Evolutionary conservation across 257 asterid genomes (phyloP).

Genomic region (Fraxinus pennsylvanica): DNA sequence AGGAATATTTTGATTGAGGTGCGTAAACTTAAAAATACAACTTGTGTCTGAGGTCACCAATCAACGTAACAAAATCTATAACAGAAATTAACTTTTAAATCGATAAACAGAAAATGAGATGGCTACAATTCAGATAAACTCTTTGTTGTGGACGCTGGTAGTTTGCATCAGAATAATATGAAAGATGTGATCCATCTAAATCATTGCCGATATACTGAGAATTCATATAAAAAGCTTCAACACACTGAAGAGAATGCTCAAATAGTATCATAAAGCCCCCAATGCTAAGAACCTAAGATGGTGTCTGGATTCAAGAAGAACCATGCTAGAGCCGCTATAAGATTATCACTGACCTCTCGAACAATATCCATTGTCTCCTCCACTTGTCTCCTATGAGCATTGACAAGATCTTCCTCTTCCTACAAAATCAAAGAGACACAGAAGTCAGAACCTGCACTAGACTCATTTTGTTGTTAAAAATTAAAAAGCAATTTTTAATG

Average conservation of each 20-base stretch:
- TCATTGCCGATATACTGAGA: background rate
- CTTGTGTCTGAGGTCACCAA: background rate
- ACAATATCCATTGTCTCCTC: constrained; percentile 91
- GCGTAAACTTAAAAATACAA: background rate
- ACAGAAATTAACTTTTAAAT: background rate
- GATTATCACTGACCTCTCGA: constrained; percentile 65
- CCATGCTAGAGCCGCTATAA: background rate
- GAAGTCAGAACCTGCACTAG: constrained; percentile 2
- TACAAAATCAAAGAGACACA: constrained; percentile 31
- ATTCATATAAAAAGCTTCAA: background rate
- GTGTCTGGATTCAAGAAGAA: background rate
- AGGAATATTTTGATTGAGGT: background rate
- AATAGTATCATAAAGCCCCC: background rate
- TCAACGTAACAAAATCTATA: background rate
- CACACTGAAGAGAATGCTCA: background rate
- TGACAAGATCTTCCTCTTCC: constrained; percentile 95
- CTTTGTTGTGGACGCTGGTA: background rate
- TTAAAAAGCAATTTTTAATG: constrained; percentile 1
- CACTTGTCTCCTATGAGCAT: constrained; percentile 84
- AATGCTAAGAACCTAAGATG: background rate
- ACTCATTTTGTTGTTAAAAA: background rate
- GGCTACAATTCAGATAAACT: background rate
- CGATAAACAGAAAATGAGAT: background rate
- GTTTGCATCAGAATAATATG: background rate
- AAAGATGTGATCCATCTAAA: background rate